Conservation (phyloP, 306 rosid genomes). For the Psophocarpus tetragonolobus region DNA sequence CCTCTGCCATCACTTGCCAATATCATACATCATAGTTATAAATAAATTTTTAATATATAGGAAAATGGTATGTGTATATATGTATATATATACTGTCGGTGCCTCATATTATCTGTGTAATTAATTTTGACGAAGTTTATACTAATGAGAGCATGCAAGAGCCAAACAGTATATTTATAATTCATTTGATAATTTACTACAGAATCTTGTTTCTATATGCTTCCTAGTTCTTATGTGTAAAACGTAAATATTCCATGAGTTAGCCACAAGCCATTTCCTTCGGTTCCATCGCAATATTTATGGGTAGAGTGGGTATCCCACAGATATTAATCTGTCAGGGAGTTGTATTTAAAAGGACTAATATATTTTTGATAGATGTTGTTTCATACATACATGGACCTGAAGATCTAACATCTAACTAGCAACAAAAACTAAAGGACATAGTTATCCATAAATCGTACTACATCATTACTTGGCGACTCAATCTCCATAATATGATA, state of each 20-base stretch:
- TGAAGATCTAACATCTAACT: no score
- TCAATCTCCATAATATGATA: not conserved
- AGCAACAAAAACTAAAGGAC: no score
- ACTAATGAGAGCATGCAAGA: not conserved
- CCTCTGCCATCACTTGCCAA: not conserved
- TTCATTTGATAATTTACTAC: not conserved
- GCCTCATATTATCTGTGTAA: not conserved
- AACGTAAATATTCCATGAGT: not conserved
- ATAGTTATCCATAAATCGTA: no score
- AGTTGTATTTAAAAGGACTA: no score
- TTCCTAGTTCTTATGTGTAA: not conserved
- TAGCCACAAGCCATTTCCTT: not conserved
- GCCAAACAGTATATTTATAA: not conserved
- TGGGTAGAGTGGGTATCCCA: no score
- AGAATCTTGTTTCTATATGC: not conserved
- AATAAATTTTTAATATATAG: not conserved
- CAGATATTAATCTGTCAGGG: no score
- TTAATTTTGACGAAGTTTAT: not conserved
- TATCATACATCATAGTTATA: not conserved
- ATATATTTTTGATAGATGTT: no score
- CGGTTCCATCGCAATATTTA: no score
- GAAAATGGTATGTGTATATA: not conserved
- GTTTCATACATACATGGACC: no score
- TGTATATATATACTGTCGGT: slow-evolving; percentile 1
- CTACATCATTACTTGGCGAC: no score